A percentile compares a stretch with the other conserved stretches of the same genome.
Evolutionary conservation across 2,329 filamentous ascomycete species (phyloP).

Genomic region (Zymoseptoria tritici): DNA sequence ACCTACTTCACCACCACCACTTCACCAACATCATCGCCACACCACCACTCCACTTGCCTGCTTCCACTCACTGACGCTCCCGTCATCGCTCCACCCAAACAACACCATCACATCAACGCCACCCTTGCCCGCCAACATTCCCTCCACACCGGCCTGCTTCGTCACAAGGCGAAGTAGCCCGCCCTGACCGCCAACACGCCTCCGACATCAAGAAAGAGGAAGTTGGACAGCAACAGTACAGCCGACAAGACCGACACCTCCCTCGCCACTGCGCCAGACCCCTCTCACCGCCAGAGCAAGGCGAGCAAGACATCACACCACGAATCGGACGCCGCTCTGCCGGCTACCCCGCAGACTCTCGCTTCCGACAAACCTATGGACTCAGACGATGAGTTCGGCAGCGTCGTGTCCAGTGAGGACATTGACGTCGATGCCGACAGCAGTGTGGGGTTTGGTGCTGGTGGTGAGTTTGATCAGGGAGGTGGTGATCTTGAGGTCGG

Average conservation of each 20-base stretch:
- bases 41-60: neutral
- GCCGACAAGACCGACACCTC: slow-evolving; percentile 13
- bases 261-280: slow-evolving; percentile 25
- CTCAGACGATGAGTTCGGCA: slow-evolving; percentile 92
- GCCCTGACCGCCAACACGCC: slow-evolving; percentile 19
- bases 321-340: slow-evolving; percentile 33
- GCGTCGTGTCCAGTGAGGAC: slow-evolving; percentile 64
- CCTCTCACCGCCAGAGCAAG: slow-evolving; percentile 27
- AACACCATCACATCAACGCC: neutral
- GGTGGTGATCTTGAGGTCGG: neutral
- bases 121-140: neutral
- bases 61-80: neutral
- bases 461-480: slow-evolving; percentile 28
- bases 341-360: slow-evolving; percentile 44
- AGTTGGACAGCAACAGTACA: slow-evolving; percentile 22
- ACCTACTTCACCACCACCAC: neutral
- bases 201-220: slow-evolving; percentile 30
- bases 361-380: slow-evolving; percentile 61
- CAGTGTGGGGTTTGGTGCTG: slow-evolving; percentile 47
- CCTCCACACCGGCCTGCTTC: slow-evolving; percentile 10
- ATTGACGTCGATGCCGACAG: slow-evolving; percentile 55
- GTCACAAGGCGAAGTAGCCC: slow-evolving; percentile 13
- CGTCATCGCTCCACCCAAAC: neutral
- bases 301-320: slow-evolving; percentile 28
- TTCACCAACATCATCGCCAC: neutral